Percentiles rank a stretch among this genome's conserved stretches.
phyloP scores from a whole-genome alignment of 2,329 filamentous ascomycete species.

The Ophiostoma sp. region DNA sequence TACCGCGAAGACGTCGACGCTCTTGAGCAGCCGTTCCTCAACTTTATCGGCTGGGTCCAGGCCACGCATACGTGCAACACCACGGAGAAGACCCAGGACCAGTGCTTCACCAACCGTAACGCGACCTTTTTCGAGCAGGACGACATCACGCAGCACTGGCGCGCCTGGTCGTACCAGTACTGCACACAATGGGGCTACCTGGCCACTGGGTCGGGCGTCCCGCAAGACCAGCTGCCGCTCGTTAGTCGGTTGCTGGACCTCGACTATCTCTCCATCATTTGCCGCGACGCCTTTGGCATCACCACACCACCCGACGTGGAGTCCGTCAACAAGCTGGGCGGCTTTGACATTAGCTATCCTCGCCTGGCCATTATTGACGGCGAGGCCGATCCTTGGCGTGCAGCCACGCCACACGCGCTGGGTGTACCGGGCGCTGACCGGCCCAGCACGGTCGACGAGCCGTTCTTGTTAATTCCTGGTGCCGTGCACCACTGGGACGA shows the following conservation, averaged over 20 bases:
- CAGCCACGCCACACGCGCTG: conserved; percentile 70
- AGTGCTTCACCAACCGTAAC: conserved; percentile 42
- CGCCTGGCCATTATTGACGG: conserved; percentile 78
- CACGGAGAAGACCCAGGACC: conserved; percentile 38
- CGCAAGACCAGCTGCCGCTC: conserved; percentile 63
- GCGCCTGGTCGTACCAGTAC: conserved; percentile 55
- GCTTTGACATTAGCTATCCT: conserved; percentile 69
- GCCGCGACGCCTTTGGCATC: conserved; percentile 69
- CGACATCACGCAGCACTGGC: conserved; percentile 43
- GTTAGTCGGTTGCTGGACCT: conserved; percentile 70
- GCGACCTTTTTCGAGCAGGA: conserved; percentile 39
- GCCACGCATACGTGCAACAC: conserved; percentile 32
- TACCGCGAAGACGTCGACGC: conserved; percentile 41
- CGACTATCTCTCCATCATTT: conserved; percentile 62
- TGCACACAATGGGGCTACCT: conserved; percentile 75
- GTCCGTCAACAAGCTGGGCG: conserved; percentile 74
- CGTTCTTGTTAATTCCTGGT: conserved; percentile 72
- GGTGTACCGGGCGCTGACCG: conserved; percentile 57
- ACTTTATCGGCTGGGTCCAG: conserved; percentile 52
- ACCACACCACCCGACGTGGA: conserved; percentile 61
- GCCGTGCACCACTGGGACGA: conserved; percentile 79
- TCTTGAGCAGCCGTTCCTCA: conserved; percentile 49
- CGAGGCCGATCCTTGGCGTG: conserved; percentile 76
- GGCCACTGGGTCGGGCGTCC: conserved; percentile 69
- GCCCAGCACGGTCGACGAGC: conserved; percentile 62